These are phyloP conservation scores for Hypericum androsaemum DNA, from an alignment of 345 rosid genomes.

Conservation along the genomic window DNA sequence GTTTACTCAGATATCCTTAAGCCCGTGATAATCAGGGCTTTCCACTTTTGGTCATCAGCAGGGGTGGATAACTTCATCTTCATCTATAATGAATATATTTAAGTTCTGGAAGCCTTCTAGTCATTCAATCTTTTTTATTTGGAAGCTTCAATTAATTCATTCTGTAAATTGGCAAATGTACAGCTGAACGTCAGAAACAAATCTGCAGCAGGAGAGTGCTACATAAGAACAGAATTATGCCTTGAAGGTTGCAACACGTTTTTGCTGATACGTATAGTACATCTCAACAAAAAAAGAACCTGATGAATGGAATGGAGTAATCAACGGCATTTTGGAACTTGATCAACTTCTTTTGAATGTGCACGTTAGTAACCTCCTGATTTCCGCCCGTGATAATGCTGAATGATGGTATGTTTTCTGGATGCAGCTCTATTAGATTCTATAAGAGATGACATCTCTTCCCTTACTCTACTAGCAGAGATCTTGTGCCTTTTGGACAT, in stretches of 20 bases:
- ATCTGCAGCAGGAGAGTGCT: slow-evolving; percentile 93
- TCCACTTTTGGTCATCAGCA: too few species aligned
- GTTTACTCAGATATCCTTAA: too few species aligned
- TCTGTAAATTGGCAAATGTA: slow-evolving; percentile 21
- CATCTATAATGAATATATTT: too few species aligned
- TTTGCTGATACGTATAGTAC: not conserved
- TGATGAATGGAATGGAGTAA: too few species aligned
- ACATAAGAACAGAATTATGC: slow-evolving; percentile 77
- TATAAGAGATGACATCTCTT: slow-evolving; percentile 65
- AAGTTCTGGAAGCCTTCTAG: slow-evolving; percentile 12
- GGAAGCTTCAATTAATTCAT: slow-evolving; percentile 10
- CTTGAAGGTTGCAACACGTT: slow-evolving; percentile 60
- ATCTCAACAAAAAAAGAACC: too few species aligned
- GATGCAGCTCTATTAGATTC: slow-evolving; percentile 66
- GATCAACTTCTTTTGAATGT: too few species aligned
- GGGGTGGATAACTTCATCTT: too few species aligned
- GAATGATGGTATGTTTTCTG: slow-evolving; percentile 10
- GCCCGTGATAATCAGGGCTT: too few species aligned
- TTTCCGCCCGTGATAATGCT: slow-evolving; percentile 2
- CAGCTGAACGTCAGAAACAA: slow-evolving; percentile 92
- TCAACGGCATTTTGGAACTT: too few species aligned
- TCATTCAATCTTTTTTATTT: slow-evolving; percentile 3
- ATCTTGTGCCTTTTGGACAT: slow-evolving; percentile 87
- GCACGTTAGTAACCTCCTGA: too few species aligned
- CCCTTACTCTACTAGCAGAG: slow-evolving; percentile 84